Evolutionary conservation across 106 monocot genomes (phyloP).

Genomic region (Dendrobium officinale): DNA sequence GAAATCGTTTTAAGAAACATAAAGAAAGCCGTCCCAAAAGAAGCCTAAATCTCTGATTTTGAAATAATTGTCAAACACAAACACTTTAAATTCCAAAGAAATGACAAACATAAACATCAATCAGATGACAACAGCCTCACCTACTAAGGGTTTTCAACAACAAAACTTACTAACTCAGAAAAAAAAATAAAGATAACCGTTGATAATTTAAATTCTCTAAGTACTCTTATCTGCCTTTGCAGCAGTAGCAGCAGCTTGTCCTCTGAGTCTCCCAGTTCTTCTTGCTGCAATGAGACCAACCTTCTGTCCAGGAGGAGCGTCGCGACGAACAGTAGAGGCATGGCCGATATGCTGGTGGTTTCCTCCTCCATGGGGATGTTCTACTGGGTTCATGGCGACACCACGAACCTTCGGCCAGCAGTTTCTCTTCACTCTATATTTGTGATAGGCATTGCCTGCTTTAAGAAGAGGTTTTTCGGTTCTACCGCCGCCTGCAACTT

Average conservation of each 20-base stretch:
- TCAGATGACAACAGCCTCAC: too few species aligned
- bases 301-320: constrained; percentile 55
- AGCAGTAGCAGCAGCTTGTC: constrained; percentile 44
- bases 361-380: constrained; percentile 62
- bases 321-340: constrained; percentile 44
- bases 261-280: constrained; percentile 54
- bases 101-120: too few species aligned
- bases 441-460: constrained; percentile 39
- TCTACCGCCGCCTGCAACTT: constrained; percentile 30
- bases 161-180: too few species aligned
- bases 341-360: constrained; percentile 64
- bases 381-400: constrained; percentile 65
- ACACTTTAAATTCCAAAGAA: too few species aligned
- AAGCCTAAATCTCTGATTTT: too few species aligned
- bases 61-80: too few species aligned
- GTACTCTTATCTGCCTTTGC: constrained; percentile 25
- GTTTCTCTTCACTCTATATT: constrained; percentile 63
- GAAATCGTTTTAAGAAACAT: too few species aligned
- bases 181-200: too few species aligned
- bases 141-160: too few species aligned
- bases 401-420: constrained; percentile 69
- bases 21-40: too few species aligned
- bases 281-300: constrained; percentile 51
- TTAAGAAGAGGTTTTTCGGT: constrained; percentile 39
- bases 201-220: neutral